Evolutionary conservation across 2,329 filamentous ascomycete species (phyloP).

Genomic region (Aureobasidium sp.): DNA sequence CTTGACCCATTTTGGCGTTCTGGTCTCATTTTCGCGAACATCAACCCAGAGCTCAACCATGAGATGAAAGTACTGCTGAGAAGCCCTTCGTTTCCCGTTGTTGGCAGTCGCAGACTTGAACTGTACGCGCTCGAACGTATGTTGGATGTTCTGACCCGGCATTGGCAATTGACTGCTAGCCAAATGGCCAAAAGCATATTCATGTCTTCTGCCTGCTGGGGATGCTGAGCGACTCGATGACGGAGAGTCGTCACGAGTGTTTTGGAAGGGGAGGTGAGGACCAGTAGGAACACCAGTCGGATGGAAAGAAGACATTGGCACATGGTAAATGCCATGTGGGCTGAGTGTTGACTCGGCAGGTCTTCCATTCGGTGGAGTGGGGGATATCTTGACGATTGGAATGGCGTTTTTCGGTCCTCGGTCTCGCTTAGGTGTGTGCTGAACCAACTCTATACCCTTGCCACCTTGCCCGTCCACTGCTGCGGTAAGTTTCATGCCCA

Average conservation of each 20-base stretch:
- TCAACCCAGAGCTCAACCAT: slow-evolving; percentile 77
- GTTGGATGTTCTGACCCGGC: slow-evolving; percentile 36
- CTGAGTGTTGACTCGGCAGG: slow-evolving; percentile 31
- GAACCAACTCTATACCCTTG: slow-evolving; percentile 75
- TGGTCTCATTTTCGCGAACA: slow-evolving; percentile 42
- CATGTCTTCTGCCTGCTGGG: slow-evolving; percentile 7
- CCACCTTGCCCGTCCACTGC: slow-evolving; percentile 68
- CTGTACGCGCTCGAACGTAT: slow-evolving; percentile 80
- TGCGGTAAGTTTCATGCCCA: slow-evolving; percentile 79
- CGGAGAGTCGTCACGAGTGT: slow-evolving; percentile 16
- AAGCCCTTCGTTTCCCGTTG: slow-evolving; percentile 82
- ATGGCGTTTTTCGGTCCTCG: slow-evolving; percentile 72
- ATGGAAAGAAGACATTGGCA: slow-evolving; percentile 34
- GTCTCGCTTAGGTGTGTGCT: slow-evolving; percentile 87
- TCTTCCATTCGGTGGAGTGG: slow-evolving; percentile 52
- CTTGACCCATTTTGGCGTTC: slow-evolving; percentile 56
- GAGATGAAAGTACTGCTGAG: slow-evolving; percentile 90
- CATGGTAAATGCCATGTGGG: slow-evolving; percentile 29
- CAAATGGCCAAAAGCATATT: slow-evolving; percentile 13
- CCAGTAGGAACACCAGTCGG: slow-evolving; percentile 30
- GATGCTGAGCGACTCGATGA: slow-evolving; percentile 18
- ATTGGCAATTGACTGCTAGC: slow-evolving; percentile 19
- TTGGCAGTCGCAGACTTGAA: slow-evolving; percentile 93
- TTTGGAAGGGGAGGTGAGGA: slow-evolving; percentile 39
- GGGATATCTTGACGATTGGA: slow-evolving; percentile 63